Percentiles rank a stretch among this genome's conserved stretches.
These are phyloP conservation scores for Claviceps purpurea DNA, from an alignment of 2,329 filamentous ascomycete species.

Conservation along the genomic window DNA sequence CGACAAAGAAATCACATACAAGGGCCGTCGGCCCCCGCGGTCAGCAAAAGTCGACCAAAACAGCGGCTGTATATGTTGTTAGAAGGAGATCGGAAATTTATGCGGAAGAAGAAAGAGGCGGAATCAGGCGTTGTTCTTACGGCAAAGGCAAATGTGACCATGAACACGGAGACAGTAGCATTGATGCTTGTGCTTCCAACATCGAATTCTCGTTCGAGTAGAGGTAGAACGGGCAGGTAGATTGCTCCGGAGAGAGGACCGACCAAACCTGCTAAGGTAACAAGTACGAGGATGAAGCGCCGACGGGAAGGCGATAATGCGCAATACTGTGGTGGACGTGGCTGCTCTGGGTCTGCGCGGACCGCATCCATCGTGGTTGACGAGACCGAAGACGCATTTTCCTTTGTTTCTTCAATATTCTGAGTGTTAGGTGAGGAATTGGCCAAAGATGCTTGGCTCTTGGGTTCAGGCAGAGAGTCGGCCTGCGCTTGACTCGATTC, in stretches of 20 bases:
- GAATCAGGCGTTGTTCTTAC: slow-evolving; percentile 8
- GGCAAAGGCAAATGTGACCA: slow-evolving; percentile 28
- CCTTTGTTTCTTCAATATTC: background rate
- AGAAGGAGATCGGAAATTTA: background rate
- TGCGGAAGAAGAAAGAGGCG: background rate
- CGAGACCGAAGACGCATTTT: background rate
- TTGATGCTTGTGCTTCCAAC: slow-evolving; percentile 23
- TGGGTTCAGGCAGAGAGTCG: background rate
- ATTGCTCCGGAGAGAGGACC: slow-evolving; percentile 30
- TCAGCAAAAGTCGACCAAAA: slow-evolving; percentile 28
- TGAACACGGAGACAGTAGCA: slow-evolving; percentile 30
- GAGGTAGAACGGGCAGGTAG: slow-evolving; percentile 26
- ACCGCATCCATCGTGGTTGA: background rate
- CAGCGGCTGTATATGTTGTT: slow-evolving; percentile 16
- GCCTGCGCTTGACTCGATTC: background rate
- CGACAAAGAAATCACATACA: slow-evolving; percentile 26
- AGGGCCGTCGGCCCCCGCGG: slow-evolving; percentile 23
- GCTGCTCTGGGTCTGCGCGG: background rate
- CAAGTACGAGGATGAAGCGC: slow-evolving; percentile 23
- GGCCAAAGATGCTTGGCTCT: background rate
- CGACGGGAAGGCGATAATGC: slow-evolving; percentile 22
- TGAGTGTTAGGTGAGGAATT: background rate
- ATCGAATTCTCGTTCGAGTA: slow-evolving; percentile 24
- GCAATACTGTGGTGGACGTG: slow-evolving; percentile 18
- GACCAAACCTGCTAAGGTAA: slow-evolving; percentile 28